Base-by-base conservation (phyloP, 2,329 filamentous ascomycete genomes). In the Sclerotinia sclerotiorum region DNA sequence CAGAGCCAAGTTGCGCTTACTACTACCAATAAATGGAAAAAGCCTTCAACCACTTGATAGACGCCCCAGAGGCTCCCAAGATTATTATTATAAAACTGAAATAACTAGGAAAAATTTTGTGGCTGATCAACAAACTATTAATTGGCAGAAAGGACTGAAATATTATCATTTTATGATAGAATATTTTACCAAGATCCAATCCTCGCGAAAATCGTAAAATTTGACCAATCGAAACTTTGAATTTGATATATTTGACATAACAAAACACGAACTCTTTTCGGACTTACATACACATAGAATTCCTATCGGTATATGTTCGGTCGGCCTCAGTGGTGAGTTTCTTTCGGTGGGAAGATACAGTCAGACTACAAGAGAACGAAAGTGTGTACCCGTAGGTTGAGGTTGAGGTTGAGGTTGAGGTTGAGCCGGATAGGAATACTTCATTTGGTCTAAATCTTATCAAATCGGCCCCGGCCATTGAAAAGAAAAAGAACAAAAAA, bases 11-110 rank as follows among this genome's bases (percentile, higher is more conserved):
- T 56, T 54, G 52, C 52, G 63, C 63, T 65, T 65, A 48, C 54
- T 58, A 27, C 52, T 58, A 39, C 52, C 63, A 65, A 58, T 65
- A 49, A 61, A 24, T 58, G n/a, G 24, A 21, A 32, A 58, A 65
- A 57, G 39, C 63, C 39, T 42, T 35, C 51, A 17, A 32, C n/a
- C 24, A 48, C 63, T 65, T 58, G 52, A 58, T 58, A 58, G 27
- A 65, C 63, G 63, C 52, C 54, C 27, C 54, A 21, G 10, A 35
- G 42, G 17, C 24, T n/a, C 27, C 35, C 24, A 48, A 61, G 58
- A 48, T 39, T 39, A 39, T 39, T 39, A 13, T 39, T 61, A n/a
- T 5, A 48, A 32, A 57, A 51, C 27, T 39, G 63, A 56, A 51
- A 62, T 61, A 49, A 29, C 58, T 46, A 62, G 13, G 15, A 51